Evolutionary conservation across 768 basidiomycete species (phyloP).

Genomic region (Guyanaporus albipodus): DNA sequence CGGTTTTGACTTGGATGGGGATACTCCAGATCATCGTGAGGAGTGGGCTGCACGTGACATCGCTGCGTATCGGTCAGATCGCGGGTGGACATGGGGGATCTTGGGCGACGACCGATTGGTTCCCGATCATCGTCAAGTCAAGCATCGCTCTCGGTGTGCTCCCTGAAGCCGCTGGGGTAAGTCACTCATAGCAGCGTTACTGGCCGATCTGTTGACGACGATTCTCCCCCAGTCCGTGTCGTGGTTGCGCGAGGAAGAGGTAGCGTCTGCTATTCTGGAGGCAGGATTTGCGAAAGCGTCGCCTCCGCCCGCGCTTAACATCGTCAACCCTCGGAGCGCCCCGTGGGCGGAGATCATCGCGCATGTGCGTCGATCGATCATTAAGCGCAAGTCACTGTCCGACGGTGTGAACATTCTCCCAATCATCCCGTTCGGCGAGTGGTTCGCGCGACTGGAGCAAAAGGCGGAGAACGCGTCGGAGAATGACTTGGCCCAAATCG

Average conservation of each 20-base stretch:
- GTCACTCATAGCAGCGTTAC: constrained; percentile 4
- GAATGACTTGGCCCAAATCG: constrained; percentile 30
- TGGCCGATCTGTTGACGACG: neutral
- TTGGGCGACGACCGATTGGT: constrained; percentile 46
- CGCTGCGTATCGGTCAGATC: constrained; percentile 46
- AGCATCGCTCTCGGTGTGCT: constrained; percentile 28
- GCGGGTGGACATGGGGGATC: constrained; percentile 38
- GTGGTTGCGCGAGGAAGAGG: constrained; percentile 42
- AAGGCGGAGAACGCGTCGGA: constrained; percentile 16
- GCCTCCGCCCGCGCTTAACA: constrained; percentile 28
- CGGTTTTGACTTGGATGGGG: neutral
- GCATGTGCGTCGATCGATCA: constrained; percentile 17
- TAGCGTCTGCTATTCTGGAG: constrained; percentile 33
- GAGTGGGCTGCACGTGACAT: constrained; percentile 35
- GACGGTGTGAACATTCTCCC: constrained; percentile 15
- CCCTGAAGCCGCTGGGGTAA: constrained; percentile 32
- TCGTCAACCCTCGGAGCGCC: constrained; percentile 37
- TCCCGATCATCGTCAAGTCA: constrained; percentile 40
- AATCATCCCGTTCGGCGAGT: constrained; percentile 33
- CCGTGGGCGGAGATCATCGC: constrained; percentile 32
- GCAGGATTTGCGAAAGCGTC: constrained; percentile 17
- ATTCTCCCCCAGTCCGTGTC: constrained; percentile 34
- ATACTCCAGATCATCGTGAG: constrained; percentile 38
- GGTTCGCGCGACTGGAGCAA: constrained; percentile 30
- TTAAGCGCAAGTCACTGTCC: constrained; percentile 4